Evolutionary conservation across 148 eudicot species (phyloP), one percentile per base, ranked within the genome.

Genomic region (Salicornia ramosissima): DNA sequence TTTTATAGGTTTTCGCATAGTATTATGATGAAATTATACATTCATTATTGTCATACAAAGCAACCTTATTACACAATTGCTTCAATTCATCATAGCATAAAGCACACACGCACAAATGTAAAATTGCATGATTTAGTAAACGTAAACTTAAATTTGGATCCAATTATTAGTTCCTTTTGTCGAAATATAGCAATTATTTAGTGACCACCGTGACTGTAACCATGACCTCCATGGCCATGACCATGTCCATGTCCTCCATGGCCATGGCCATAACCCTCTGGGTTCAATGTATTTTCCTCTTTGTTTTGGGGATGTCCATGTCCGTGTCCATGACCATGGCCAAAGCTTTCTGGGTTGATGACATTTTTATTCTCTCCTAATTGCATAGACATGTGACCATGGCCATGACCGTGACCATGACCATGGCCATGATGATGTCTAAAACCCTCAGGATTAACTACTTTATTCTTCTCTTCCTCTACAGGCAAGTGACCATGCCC

Each of bases 251-350:
- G 40, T 36, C 61, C 46, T 36, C 61, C 46, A 4, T 52, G 29
- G 7, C 72, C 65, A 12, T 58, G 34, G 22, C 72, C 51, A 33
- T 54, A 54, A 69, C 72, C 72, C 8, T 60, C 72, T 5, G 28
- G 62, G 10, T 45, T 60, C 6, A 31, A 4, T 10, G 0, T 43
- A 25, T 10, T 28, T 12, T 8, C 13, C 10, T 7, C 55, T 54
- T 26, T 13, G 22, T 6, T 14, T 55, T 47, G 56, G 8, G 67
- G 49, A 34, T 71, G 46, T 13, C 64, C 73, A 14, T 54, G 58
- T 12, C 73, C 73, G 45, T 62, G 34, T 4, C 65, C 73, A 15
- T 55, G 46, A 16, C 73, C 73, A 45, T 62, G 50, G 12, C 75
- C 69, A 22, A 50, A 64, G 2, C 75, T 62, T 22, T 61, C 67